These are phyloP conservation scores for Lizonia empirigonia DNA, from an alignment of 2,329 filamentous ascomycete genomes.

Conservation along the genomic window DNA sequence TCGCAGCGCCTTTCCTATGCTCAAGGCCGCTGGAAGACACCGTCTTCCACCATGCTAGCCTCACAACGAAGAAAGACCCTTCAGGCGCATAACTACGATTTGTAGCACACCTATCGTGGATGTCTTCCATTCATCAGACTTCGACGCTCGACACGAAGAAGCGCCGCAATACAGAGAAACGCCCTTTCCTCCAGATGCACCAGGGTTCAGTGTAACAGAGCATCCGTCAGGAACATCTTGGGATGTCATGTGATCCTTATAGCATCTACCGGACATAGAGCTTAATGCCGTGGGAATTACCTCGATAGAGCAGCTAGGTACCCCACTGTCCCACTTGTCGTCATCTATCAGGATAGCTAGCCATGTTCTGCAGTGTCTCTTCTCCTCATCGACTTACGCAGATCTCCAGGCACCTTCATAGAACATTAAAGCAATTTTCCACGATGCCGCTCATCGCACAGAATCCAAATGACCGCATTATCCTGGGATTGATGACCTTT, in stretches of 20 bases:
- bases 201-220: too few relatives aligned
- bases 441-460: conserved; percentile 40
- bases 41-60: not conserved
- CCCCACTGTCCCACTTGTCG: conserved; percentile 17
- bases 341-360: conserved; percentile 10
- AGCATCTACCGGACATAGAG: conserved; percentile 5
- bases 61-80: not conserved
- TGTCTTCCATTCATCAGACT: not conserved
- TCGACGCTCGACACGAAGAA: not conserved
- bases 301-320: not conserved
- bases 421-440: not conserved
- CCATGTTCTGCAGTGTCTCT: conserved; percentile 4
- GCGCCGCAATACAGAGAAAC: too few relatives aligned
- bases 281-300: conserved; percentile 12
- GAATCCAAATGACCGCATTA: conserved; percentile 67
- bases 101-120: not conserved
- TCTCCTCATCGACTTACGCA: conserved; percentile 5
- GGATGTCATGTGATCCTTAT: not conserved
- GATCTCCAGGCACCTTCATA: conserved; percentile 2
- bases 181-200: too few relatives aligned
- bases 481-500: conserved; percentile 88
- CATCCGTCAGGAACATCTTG: not conserved
- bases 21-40: not conserved
- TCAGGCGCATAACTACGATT: too few relatives aligned
- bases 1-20: not conserved